Percentiles rank a stretch among this genome's conserved stretches.
These are phyloP conservation scores for Flaveria sonorensis DNA, from an alignment of 129 eudicot species.

Conservation along the genomic window DNA sequence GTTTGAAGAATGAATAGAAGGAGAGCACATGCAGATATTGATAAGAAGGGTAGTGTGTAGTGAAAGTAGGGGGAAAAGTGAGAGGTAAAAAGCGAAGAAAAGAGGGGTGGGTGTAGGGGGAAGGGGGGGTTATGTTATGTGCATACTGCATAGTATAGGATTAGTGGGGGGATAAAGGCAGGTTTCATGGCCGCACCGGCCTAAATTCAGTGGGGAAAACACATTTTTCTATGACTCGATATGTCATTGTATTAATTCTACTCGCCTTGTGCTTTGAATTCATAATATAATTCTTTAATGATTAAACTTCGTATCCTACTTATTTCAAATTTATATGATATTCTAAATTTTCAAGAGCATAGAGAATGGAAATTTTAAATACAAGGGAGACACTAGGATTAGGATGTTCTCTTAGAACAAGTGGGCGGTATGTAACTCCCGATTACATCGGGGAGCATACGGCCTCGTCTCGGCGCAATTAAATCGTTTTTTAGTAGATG, in stretches of 20 bases:
- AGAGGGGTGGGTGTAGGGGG: slow-evolving; percentile 37
- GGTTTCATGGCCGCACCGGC: slow-evolving; percentile 84
- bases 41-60: too few relatives aligned
- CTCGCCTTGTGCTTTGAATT: neutral
- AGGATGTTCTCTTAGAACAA: too few relatives aligned
- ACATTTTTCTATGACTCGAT: neutral
- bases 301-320: neutral
- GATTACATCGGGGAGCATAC: too few relatives aligned
- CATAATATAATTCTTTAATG: neutral
- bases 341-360: too few relatives aligned
- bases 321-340: too few relatives aligned
- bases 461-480: too few relatives aligned
- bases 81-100: slow-evolving; percentile 28
- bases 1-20: too few relatives aligned
- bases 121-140: slow-evolving; percentile 38
- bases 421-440: too few relatives aligned
- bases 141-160: too few relatives aligned
- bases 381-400: too few relatives aligned
- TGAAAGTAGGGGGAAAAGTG: neutral
- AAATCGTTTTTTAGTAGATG: too few relatives aligned
- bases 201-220: slow-evolving; percentile 65
- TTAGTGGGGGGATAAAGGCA: slow-evolving; percentile 50
- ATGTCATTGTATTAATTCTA: neutral
- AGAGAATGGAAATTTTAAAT: too few relatives aligned
- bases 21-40: neutral